These are phyloP conservation scores for Mycena pura DNA, from an alignment of 768 basidiomycete species.

Conservation along the genomic window DNA sequence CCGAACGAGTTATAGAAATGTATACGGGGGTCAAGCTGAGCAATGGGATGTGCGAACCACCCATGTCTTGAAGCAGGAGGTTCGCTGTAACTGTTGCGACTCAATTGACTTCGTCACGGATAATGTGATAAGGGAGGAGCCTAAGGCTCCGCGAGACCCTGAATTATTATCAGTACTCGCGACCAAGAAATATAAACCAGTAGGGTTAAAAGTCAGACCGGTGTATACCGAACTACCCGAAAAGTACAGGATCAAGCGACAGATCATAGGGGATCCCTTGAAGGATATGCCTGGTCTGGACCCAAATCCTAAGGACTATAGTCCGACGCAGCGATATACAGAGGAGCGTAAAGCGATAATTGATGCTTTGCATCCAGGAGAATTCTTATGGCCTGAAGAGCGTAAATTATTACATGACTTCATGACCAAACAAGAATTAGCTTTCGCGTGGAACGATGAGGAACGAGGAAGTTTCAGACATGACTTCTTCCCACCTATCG, in stretches of 20 bases:
- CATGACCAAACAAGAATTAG: slow-evolving; percentile 27
- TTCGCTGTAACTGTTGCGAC: no score
- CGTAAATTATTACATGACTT: slow-evolving; percentile 31
- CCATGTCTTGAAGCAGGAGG: no score
- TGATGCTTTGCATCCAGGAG: slow-evolving; percentile 22
- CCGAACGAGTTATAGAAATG: no score
- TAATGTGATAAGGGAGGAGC: no score
- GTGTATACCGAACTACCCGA: slow-evolving; percentile 26
- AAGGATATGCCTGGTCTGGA: slow-evolving; percentile 19
- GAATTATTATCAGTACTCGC: background rate
- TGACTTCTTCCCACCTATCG: slow-evolving; percentile 14
- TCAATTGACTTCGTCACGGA: no score
- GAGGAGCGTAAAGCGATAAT: slow-evolving; percentile 27
- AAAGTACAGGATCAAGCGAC: slow-evolving; percentile 24
- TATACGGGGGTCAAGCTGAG: no score
- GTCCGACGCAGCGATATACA: slow-evolving; percentile 24
- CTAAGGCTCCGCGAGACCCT: background rate
- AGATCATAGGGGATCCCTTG: slow-evolving; percentile 35
- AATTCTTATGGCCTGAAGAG: slow-evolving; percentile 36
- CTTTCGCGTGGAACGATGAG: slow-evolving; percentile 14
- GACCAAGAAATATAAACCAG: slow-evolving; percentile 30
- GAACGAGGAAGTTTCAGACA: slow-evolving; percentile 10
- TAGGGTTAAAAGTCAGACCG: slow-evolving; percentile 25
- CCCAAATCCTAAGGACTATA: slow-evolving; percentile 26
- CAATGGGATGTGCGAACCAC: no score